phyloP scores from a whole-genome alignment of 164 flowering plant species.

The Tetracentron sinense region DNA sequence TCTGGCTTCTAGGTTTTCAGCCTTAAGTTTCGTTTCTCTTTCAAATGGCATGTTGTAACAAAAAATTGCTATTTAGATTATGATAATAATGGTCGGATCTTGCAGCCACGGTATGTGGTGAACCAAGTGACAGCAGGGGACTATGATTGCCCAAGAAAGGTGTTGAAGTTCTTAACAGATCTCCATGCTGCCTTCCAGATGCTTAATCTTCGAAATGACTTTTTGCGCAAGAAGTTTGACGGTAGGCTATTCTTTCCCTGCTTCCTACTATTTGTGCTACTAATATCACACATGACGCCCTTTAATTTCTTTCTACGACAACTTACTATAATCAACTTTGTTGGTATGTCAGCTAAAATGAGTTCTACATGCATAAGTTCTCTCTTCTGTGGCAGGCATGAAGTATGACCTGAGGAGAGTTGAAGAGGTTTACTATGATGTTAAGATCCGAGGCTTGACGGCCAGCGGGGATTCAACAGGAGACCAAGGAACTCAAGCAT shows the following conservation, averaged over 20 bases:
- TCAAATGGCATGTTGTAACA: too few relatives aligned
- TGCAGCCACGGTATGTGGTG: slow-evolving; percentile 72
- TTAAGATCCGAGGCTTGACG: slow-evolving; percentile 80
- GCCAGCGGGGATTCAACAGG: slow-evolving; percentile 32
- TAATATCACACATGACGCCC: not conserved
- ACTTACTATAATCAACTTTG: not conserved
- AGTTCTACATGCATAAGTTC: not conserved
- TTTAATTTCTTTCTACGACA: not conserved
- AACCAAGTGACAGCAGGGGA: slow-evolving; percentile 76
- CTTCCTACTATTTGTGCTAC: not conserved
- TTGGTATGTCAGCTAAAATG: not conserved
- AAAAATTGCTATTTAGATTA: not conserved
- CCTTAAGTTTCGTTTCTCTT: not conserved
- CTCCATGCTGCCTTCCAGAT: slow-evolving; percentile 91
- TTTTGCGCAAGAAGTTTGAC: slow-evolving; percentile 89
- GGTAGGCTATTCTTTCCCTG: slow-evolving; percentile 32
- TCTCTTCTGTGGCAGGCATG: slow-evolving; percentile 50
- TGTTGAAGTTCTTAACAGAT: slow-evolving; percentile 81
- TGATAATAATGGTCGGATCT: not conserved
- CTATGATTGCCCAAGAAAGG: slow-evolving; percentile 92
- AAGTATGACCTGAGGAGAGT: slow-evolving; percentile 92
- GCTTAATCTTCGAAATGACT: slow-evolving; percentile 96
- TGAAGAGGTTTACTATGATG: slow-evolving; percentile 91
- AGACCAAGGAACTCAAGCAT: slow-evolving; percentile 25
- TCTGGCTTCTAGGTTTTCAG: not conserved